A percentile compares a stretch with the other conserved stretches of the same genome.
Conservation (phyloP, 2,329 filamentous ascomycete species). For the Mycosphaerelloides madeirae region DNA sequence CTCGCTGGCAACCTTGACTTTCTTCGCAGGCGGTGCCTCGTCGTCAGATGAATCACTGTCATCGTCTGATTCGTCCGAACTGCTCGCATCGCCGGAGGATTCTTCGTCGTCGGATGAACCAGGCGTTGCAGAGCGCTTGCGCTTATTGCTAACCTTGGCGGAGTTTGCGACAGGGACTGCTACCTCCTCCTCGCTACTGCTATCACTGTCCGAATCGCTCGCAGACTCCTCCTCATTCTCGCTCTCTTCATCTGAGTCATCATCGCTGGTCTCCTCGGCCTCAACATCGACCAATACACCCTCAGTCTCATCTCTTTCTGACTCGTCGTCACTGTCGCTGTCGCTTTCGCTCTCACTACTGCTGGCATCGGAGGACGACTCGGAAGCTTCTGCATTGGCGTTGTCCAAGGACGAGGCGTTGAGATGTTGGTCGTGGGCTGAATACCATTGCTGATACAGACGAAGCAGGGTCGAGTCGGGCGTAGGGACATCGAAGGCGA, state of each 20-base stretch:
- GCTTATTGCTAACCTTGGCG: neutral
- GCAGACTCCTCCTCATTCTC: conserved; percentile 4
- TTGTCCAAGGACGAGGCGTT: conserved; percentile 14
- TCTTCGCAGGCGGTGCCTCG: conserved; percentile 30
- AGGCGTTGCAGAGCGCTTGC: conserved; percentile 2
- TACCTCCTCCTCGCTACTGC: neutral
- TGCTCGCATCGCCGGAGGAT: conserved; percentile 7
- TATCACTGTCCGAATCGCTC: conserved; percentile 2
- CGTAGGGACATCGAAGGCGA: conserved; percentile 7
- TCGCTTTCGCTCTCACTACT: conserved; percentile 13
- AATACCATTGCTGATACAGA: conserved; percentile 24
- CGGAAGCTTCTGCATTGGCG: conserved; percentile 6
- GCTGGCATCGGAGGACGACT: conserved; percentile 10
- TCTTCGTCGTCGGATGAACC: conserved; percentile 7
- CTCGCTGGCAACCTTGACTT: conserved; percentile 20
- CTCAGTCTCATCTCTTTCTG: conserved; percentile 14
- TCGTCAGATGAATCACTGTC: conserved; percentile 20
- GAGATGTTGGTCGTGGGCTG: conserved; percentile 17
- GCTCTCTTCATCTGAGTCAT: conserved; percentile 21
- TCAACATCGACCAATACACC: conserved; percentile 18
- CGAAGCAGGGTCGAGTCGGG: conserved; percentile 19
- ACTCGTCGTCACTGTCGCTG: conserved; percentile 14
- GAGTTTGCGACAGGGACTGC: neutral
- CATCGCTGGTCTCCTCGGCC: conserved; percentile 22
- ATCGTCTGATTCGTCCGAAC: conserved; percentile 10